Evolutionary conservation across 2,329 filamentous ascomycete genomes (phyloP), one percentile per base, ranked within the genome.

Genomic region (Pseudomassariella vexata): DNA sequence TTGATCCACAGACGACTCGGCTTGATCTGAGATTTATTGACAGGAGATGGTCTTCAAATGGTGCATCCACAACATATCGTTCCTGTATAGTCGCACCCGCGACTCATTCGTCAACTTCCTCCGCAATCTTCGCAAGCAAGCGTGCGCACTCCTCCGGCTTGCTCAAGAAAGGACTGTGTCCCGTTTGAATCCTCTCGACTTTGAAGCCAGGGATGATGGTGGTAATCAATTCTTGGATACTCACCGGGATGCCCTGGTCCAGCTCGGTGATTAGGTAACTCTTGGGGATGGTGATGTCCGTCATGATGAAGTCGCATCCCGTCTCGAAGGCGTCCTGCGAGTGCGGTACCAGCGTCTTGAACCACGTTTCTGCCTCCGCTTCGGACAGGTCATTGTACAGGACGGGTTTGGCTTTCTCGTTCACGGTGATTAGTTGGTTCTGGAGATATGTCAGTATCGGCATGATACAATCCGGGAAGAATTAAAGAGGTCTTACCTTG

Each of bases 281-380:
- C 16, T 31, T 40, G 6, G 41, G 41, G 12, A 46, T 36, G 21
- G 31, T 39, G 12, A 42, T 29, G 21, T 44, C 39, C 10, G 41
- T 25, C 3, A 36, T 32, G 18, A 35, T 30, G 22, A 37, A 44
- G 9, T 37, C 29, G n/a, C 34, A 32, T 12, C 36, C 34, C 5
- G 27, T 37, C 32, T 46, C 41, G 29, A 44, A 30, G 5, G 43
- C 35, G 19, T 42, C 41, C 28, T 44, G 41, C 1, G 43, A 42
- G 14, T 39, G 35, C 6, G 41, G 30, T 3, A 37, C 22, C 5
- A 44, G 30, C 2, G 30, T 24, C 10, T 39, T 18, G 28, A 36
- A 40, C 18, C 32, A 40, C 27, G 21, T 37, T 19, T 40, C 30
- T 7, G 25, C 37, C 20, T 40, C 32, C 5, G 33, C 35, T 6